A percentile compares a stretch with the other conserved stretches of the same genome.
Conservation (phyloP, 352 stramenopile genomes). For the Pythium dissimile region DNA sequence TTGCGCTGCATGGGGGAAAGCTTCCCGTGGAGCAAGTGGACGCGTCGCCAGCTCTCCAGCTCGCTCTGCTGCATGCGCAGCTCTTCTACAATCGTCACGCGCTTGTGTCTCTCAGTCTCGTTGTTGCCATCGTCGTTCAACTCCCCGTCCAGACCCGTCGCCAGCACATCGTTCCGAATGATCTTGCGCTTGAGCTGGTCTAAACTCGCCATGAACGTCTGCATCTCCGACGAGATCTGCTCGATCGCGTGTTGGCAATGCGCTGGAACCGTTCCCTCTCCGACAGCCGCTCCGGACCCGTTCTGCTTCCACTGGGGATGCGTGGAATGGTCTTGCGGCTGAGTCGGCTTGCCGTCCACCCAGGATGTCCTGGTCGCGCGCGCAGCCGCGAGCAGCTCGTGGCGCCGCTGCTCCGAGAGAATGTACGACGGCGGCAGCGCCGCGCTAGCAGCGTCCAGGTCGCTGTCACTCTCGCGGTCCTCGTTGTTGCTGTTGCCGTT, state of each 20-base stretch:
- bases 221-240: conserved; percentile 19
- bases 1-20: conserved; percentile 20
- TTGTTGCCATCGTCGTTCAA: conserved; percentile 18
- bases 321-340: too few relatives aligned
- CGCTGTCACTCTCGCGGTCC: neutral
- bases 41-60: conserved; percentile 43
- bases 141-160: neutral
- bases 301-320: neutral
- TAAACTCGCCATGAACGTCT: conserved; percentile 6
- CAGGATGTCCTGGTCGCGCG: conserved; percentile 65
- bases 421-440: conserved; percentile 29
- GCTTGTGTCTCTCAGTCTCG: neutral
- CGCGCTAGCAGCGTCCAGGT: neutral
- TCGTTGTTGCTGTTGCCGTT: too few relatives aligned
- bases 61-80: conserved; percentile 31
- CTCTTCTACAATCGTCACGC: conserved; percentile 44
- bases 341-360: conserved; percentile 44
- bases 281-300: neutral
- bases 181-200: conserved; percentile 16
- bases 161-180: conserved; percentile 26
- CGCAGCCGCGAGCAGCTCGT: conserved; percentile 67
- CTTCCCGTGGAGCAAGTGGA: conserved; percentile 11
- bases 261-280: conserved; percentile 11
- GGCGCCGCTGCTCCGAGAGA: conserved; percentile 67
- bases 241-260: conserved; percentile 49